Evolutionary conservation across 805 yeast genomes (phyloP).

Genomic region (Candida silvatica): DNA sequence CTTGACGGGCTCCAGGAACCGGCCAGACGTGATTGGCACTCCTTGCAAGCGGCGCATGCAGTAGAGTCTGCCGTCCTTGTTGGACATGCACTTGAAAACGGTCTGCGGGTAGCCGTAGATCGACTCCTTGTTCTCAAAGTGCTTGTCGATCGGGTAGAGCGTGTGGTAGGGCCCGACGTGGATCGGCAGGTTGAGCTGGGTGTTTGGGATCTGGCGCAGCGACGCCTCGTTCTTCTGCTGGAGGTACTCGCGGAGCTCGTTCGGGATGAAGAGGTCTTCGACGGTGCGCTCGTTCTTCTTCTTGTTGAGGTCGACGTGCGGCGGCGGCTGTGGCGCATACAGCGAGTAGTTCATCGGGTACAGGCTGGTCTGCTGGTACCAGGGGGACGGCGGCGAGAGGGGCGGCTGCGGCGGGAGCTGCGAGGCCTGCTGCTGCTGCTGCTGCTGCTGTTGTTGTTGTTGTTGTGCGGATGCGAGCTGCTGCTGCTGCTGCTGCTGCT

Average conservation of each 20-base stretch:
- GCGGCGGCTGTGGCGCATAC: constrained; percentile 86
- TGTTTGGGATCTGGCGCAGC: constrained; percentile 45
- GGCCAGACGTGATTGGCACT: constrained; percentile 45
- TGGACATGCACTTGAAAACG: constrained; percentile 74
- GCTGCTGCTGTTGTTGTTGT: no score
- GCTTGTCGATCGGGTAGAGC: constrained; percentile 68
- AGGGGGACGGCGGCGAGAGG: constrained; percentile 15
- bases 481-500: background rate
- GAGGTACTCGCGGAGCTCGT: constrained; percentile 60
- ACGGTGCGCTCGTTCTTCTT: constrained; percentile 66
- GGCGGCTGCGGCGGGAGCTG: background rate
- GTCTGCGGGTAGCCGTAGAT: constrained; percentile 50
- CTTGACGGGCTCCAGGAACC: constrained; percentile 50
- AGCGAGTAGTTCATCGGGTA: constrained; percentile 73
- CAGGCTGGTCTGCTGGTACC: constrained; percentile 25
- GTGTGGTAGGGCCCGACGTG: constrained; percentile 79
- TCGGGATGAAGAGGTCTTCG: constrained; percentile 63
- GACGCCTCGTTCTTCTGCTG: constrained; percentile 75
- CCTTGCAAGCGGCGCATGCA: constrained; percentile 67
- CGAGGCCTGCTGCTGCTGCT: constrained; percentile 4
- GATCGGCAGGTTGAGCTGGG: constrained; percentile 54
- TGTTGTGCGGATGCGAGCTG: no score
- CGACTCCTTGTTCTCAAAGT: constrained; percentile 27
- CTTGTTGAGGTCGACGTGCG: constrained; percentile 51
- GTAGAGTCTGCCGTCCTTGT: constrained; percentile 69